phyloP scores from a whole-genome alignment of 2,329 filamentous ascomycete species.

The Thelonectria discophora region DNA sequence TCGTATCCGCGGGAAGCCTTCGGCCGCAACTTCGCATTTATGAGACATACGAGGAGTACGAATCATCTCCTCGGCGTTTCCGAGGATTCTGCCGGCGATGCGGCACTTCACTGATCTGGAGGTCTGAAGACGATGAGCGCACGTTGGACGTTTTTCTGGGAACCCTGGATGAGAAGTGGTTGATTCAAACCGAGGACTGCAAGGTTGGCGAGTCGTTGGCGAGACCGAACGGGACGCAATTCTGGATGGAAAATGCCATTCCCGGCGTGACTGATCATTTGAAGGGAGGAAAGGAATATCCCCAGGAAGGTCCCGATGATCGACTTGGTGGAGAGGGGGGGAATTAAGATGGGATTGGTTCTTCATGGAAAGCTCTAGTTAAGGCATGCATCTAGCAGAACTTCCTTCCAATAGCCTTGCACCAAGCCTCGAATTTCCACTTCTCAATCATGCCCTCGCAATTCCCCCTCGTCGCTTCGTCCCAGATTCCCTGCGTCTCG shows the following conservation, averaged over 20 bases:
- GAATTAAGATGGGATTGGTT: neutral
- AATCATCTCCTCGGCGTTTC: conserved; percentile 17
- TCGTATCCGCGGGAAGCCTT: conserved; percentile 18
- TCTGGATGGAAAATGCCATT: conserved; percentile 25
- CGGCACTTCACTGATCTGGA: conserved; percentile 23
- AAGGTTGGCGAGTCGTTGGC: conserved; percentile 11
- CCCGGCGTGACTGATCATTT: conserved; percentile 22
- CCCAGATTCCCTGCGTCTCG: conserved; percentile 13
- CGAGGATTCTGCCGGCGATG: conserved; percentile 26
- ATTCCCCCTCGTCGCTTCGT: neutral
- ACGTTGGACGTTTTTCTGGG: conserved; percentile 28
- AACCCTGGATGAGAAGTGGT: conserved; percentile 27
- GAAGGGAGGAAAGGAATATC: conserved; percentile 22
- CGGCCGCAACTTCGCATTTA: conserved; percentile 10
- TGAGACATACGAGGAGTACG: conserved; percentile 21
- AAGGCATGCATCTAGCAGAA: neutral
- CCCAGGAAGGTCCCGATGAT: conserved; percentile 56
- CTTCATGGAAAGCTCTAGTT: neutral
- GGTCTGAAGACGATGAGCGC: conserved; percentile 20
- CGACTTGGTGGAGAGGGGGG: neutral
- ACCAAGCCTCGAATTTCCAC: conserved; percentile 25
- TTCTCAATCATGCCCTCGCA: conserved; percentile 15
- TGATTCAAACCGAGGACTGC: neutral
- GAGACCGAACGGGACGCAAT: conserved; percentile 26
- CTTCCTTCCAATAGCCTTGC: conserved; percentile 18